phyloP scores from a whole-genome alignment of 2,329 filamentous ascomycete species.

The Penicillium fuscoglaucum region DNA sequence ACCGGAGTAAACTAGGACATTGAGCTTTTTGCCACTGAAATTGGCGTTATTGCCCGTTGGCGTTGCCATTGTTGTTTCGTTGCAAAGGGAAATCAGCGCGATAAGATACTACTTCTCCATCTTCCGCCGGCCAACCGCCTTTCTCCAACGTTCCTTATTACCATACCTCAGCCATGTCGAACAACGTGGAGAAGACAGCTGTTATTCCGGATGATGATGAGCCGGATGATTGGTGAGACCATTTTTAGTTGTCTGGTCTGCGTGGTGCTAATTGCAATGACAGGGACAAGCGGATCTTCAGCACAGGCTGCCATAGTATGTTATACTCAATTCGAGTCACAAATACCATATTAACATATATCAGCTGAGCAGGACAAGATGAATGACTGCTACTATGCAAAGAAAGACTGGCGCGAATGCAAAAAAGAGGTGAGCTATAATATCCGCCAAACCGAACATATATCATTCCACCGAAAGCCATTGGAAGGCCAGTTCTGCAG shows the following conservation, averaged over 20 bases:
- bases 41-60: conserved; percentile 35
- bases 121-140: conserved; percentile 22
- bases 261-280: conserved; percentile 22
- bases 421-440: conserved; percentile 72
- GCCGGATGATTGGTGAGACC: conserved; percentile 84
- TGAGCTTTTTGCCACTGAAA: conserved; percentile 70
- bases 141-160: conserved; percentile 4
- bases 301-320: conserved; percentile 86
- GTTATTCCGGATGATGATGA: conserved; percentile 65
- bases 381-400: conserved; percentile 94
- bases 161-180: conserved; percentile 53
- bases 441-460: background rate
- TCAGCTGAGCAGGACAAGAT: conserved; percentile 83
- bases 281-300: conserved; percentile 98
- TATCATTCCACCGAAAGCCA: background rate
- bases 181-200: conserved; percentile 51
- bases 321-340: background rate
- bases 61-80: conserved; percentile 32
- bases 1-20: conserved; percentile 93
- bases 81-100: conserved; percentile 14
- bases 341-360: conserved; percentile 8
- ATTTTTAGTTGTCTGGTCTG: conserved; percentile 8
- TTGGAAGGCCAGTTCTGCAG: background rate
- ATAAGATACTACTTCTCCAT: conserved; percentile 22
- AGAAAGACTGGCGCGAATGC: conserved; percentile 92